Conservation (phyloP, 371 early-diverging fungal genomes). For the Mucor sp. region DNA sequence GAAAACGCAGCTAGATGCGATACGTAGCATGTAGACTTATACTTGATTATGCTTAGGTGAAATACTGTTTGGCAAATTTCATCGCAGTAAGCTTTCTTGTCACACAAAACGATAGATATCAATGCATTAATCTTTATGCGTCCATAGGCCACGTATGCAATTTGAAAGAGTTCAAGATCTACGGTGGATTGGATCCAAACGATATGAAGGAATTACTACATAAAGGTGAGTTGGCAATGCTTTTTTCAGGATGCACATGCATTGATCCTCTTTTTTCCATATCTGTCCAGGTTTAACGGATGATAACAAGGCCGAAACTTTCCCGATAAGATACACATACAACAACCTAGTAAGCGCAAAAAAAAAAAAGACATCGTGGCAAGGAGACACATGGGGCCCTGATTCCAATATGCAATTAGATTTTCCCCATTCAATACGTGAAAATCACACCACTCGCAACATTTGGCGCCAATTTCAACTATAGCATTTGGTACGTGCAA, state of each 20-base stretch:
- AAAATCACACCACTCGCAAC: conserved; percentile 94
- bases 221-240: conserved; percentile 55
- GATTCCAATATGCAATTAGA: conserved; percentile 22
- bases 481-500: conserved; percentile 95
- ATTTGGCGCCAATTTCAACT: conserved; percentile 94
- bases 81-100: conserved; percentile 64
- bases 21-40: background rate
- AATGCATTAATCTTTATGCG: conserved; percentile 56
- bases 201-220: conserved; percentile 88
- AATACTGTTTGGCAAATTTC: conserved; percentile 96
- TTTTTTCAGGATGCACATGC: too few species aligned
- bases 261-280: too few species aligned
- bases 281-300: conserved; percentile 47
- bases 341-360: conserved; percentile 51
- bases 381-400: too few species aligned
- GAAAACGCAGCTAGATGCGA: background rate
- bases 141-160: conserved; percentile 91
- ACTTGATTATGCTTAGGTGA: conserved; percentile 49
- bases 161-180: conserved; percentile 95
- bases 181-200: conserved; percentile 77
- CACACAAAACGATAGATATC: background rate
- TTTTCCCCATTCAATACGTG: conserved; percentile 86
- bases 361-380: background rate
- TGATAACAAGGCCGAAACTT: conserved; percentile 89
- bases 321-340: conserved; percentile 71